Base-by-base conservation (phyloP, 345 rosid genomes). In the Brassica incana region DNA sequence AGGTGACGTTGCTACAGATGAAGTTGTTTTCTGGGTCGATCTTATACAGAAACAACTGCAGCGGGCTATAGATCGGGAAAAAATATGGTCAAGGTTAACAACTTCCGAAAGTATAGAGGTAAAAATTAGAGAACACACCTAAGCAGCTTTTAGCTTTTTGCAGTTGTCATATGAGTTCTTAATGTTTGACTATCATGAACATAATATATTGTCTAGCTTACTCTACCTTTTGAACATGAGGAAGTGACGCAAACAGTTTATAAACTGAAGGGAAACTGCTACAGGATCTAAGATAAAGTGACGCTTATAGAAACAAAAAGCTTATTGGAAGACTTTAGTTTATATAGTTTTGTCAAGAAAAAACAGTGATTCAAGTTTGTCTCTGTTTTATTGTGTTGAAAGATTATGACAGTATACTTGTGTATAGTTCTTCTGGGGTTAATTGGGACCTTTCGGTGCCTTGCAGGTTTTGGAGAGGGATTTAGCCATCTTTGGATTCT, bases 81-180 rank as follows among this genome's bases (percentile, higher is more conserved):
- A 85, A 86, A 93, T 95, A 85, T 95, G 99, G 99, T 89, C 99
- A 67, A 95, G 91, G 83, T 79, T 95, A 76, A 91, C 96, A 66
- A 91, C 99, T 80, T 89, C 96, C 40, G 99, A 93, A 84, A 93
- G 98, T 77, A 95, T 95, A 69, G 98, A 95, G 98, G 98, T 95
- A 83, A 82, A 84, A 70, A 20, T 54, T 32, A 33, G 59, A 75
- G 10, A 72, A 54, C 38, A 80, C 79, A 80, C 18, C 27, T 43
- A 71, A 71, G 30, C 40, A 40, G 38, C 11, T 50, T 35, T n/a
- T 33, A 67, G 56, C 45, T 40, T 74, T 79, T 27, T 62, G 27
- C 74, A 68, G 16, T 50, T 15, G 12, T 52, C 50, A 27, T 59
- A 32, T 59, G 20, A 59, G 12, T 60, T 67, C 56, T 35, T n/a